Base-by-base conservation (phyloP, 495 filamentous ascomycete genomes). In the Podospora fimiseda region DNA sequence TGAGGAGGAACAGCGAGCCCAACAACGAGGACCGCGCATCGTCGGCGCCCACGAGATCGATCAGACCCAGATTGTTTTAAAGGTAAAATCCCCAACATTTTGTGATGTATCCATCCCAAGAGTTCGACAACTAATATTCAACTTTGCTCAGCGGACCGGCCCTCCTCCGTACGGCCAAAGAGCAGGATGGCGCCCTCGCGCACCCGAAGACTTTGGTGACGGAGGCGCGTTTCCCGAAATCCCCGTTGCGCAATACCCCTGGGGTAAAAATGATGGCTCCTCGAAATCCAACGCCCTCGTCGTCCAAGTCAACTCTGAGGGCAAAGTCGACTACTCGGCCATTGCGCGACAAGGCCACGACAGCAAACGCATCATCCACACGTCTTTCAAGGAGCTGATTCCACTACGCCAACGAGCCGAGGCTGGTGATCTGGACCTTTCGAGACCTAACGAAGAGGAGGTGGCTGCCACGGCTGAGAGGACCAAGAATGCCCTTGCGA, bases 151-250 rank as follows among this genome's bases (percentile, higher is more conserved):
- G 84, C 86, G 82, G 71, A 77, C 76, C 41, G 90, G 93, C 8
- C 93, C 93, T 38, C 90, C 94, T 4, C 80, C 90, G 2, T 95
- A 96, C 63, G 84, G 84, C 30, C 83, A 91, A 58, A 86, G 90
- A 55, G 65, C 84, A 66, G 84, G 86, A 80, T 96, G 90, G 90
- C 84, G 91, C 53, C 90, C 90, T 15, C 83, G 90, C 55, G 78
- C 77, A 9, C 75, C 83, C 55, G 91, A 96, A 69, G 94, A 97
- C 70, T 97, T 88, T 71, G 91, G 88, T 60, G 91, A 97, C 75
- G 93, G 93, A 52, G 93, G 93, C 61, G 90, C 92, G 44, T 98
- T 97, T 69, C 90, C 93, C 30, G 93, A 98, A 67, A 85, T 98
- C 41, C 83, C 86, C 20, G 81, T 97, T 43, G 93, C 92, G 21